These are phyloP conservation scores for Rhododendron ferrugineum DNA, from an alignment of 148 eudicot genomes.

Conservation along the genomic window DNA sequence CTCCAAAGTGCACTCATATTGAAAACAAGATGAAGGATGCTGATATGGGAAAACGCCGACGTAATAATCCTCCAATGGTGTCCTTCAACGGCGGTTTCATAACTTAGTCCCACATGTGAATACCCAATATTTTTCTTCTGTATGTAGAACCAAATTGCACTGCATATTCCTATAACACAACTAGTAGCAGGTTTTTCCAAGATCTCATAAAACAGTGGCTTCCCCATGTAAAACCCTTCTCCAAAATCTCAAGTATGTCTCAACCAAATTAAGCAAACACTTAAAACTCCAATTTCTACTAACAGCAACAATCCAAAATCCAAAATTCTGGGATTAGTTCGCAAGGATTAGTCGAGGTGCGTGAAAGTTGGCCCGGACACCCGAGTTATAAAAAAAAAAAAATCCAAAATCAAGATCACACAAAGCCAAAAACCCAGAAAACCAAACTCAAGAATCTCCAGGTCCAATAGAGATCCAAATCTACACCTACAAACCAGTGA, in stretches of 20 bases:
- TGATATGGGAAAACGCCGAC: conserved; percentile 82
- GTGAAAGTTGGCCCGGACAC: no score
- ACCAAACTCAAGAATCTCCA: no score
- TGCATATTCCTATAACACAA: conserved; percentile 67
- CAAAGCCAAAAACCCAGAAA: no score
- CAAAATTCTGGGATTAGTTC: not conserved
- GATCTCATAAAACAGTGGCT: conserved; percentile 75
- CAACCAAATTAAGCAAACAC: not conserved
- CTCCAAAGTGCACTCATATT: conserved; percentile 99
- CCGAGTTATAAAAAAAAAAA: not conserved
- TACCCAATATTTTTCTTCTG: conserved; percentile 85
- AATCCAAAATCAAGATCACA: not conserved
- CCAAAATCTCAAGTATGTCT: not conserved
- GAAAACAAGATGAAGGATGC: conserved; percentile 85
- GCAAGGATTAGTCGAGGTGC: no score
- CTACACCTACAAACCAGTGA: not conserved
- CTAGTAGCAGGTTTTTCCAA: conserved; percentile 90
- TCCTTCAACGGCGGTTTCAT: conserved; percentile 74
- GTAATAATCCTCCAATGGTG: conserved; percentile 95
- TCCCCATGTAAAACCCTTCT: conserved; percentile 54
- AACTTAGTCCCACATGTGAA: conserved; percentile 76
- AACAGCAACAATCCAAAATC: not conserved
- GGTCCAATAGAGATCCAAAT: no score
- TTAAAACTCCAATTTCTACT: not conserved
- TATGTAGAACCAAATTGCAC: conserved; percentile 72